Percentiles rank a stretch among this genome's conserved stretches.
phyloP scores from a whole-genome alignment of 768 basidiomycete species.

The Naganishia kalamii region DNA sequence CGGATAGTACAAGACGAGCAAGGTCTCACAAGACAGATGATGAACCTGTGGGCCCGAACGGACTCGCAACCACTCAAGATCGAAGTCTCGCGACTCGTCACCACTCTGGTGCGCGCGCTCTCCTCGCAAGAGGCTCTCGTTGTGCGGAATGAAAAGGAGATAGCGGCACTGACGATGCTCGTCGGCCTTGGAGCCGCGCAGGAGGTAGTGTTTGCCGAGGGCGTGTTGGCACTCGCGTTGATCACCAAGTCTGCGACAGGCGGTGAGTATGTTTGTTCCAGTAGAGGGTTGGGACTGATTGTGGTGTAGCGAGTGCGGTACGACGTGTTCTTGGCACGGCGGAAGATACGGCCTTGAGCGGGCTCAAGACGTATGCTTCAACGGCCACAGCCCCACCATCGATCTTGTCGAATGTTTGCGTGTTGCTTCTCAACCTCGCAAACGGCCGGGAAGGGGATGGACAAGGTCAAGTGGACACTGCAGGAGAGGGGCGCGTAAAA shows the following conservation, averaged over 20 bases:
- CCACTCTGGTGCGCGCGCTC: no score
- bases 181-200: background rate
- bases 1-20: background rate
- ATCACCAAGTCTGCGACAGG: background rate
- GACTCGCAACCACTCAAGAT: background rate
- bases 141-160: background rate
- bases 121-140: background rate
- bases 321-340: background rate
- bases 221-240: constrained; percentile 1
- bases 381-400: background rate
- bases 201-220: background rate
- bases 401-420: background rate
- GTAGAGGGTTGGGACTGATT: background rate
- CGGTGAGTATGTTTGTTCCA: background rate
- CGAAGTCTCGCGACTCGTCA: background rate
- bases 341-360: background rate
- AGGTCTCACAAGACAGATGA: background rate
- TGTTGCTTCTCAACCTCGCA: background rate
- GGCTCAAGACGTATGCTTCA: background rate
- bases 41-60: background rate
- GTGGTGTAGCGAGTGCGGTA: background rate
- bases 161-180: background rate
- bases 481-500: background rate
- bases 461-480: background rate
- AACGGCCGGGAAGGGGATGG: background rate